Conservation (phyloP, 2,329 filamentous ascomycete species). For the Aspergillus hortae region DNA sequence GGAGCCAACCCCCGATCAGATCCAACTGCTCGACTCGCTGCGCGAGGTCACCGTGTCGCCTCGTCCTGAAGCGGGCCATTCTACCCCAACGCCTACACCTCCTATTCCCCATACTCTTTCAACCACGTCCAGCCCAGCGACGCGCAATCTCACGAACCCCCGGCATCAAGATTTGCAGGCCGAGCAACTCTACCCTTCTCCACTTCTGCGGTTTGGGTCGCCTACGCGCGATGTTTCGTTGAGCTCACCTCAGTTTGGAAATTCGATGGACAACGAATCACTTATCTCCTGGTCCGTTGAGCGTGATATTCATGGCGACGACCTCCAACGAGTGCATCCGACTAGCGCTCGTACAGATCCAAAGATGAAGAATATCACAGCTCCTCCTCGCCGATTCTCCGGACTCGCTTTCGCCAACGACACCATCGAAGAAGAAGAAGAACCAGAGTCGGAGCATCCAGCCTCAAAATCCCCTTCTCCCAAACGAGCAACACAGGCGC, state of each 20-base stretch:
- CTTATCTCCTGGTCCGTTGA: conserved; percentile 33
- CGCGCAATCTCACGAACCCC: conserved; percentile 19
- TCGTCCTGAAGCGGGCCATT: conserved; percentile 11
- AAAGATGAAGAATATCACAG: conserved; percentile 31
- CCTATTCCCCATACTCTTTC: conserved; percentile 32
- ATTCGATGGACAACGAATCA: conserved; percentile 31
- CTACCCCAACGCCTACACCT: conserved; percentile 32
- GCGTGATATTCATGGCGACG: conserved; percentile 34
- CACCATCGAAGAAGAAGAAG: conserved; percentile 29
- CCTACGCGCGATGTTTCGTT: conserved; percentile 9
- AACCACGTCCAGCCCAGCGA: conserved; percentile 27
- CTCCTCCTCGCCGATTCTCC: conserved; percentile 33
- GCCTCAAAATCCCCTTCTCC: conserved; percentile 3
- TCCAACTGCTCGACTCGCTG: conserved; percentile 27
- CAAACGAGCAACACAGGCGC: conserved; percentile 1
- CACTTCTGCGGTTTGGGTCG: conserved; percentile 18
- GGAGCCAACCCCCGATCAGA: conserved; percentile 33
- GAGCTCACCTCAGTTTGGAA: conserved; percentile 19
- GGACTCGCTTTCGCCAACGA: conserved; percentile 27
- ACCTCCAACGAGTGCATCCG: conserved; percentile 32
- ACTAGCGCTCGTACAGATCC: conserved; percentile 18
- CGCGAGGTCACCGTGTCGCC: conserved; percentile 24
- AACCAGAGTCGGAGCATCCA: conserved; percentile 12
- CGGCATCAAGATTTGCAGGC: conserved; percentile 15
- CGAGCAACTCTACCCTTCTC: conserved; percentile 27